Evolutionary conservation across 139 green algal species (phyloP).

Genomic region (Chlorella vulgaris): DNA sequence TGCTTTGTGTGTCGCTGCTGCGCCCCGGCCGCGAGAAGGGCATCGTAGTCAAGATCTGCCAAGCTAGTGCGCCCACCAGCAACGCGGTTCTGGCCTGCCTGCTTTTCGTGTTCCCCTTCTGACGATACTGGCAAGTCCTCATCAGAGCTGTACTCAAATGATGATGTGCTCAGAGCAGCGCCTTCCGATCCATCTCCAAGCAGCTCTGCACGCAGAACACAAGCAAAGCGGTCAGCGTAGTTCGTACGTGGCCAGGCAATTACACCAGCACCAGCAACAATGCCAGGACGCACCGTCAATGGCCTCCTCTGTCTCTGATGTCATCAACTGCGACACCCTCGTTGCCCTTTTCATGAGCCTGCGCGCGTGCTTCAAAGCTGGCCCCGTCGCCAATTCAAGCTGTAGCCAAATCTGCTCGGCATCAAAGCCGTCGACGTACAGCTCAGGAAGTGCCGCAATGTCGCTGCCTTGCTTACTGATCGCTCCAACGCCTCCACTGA

Average conservation of each 20-base stretch:
- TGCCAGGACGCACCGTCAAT: conserved; percentile 39
- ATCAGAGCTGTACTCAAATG: conserved; percentile 24
- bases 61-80: neutral
- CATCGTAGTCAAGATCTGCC: conserved; percentile 44
- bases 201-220: conserved; percentile 17
- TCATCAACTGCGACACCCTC: conserved; percentile 42
- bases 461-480: too few species aligned
- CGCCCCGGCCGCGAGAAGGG: conserved; percentile 32
- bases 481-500: too few species aligned
- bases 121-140: neutral
- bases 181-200: conserved; percentile 21
- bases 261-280: neutral
- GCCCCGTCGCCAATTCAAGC: conserved; percentile 52
- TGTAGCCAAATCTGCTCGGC: conserved; percentile 79
- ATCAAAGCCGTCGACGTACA: conserved; percentile 72
- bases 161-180: neutral
- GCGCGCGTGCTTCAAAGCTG: conserved; percentile 36
- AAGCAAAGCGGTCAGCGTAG: neutral
- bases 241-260: neutral
- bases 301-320: conserved; percentile 46
- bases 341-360: conserved; percentile 39
- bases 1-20: neutral
- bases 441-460: conserved; percentile 32
- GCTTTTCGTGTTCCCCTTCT: neutral
- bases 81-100: neutral